These are phyloP conservation scores for Mycena albidolilacea DNA, from an alignment of 768 basidiomycete genomes.

Conservation along the genomic window DNA sequence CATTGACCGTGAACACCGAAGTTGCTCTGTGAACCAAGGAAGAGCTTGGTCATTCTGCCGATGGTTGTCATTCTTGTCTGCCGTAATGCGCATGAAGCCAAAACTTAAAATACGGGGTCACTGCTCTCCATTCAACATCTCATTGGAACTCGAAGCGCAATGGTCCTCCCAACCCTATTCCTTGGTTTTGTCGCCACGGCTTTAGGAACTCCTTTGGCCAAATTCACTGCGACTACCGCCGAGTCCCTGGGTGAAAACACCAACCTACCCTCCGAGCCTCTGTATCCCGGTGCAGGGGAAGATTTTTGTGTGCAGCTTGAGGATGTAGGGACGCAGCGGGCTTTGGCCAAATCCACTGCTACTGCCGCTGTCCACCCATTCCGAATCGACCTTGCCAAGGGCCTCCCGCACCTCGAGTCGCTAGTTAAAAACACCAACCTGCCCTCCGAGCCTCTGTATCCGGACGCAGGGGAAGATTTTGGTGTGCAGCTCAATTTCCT, in stretches of 20 bases:
- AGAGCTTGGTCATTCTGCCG: not conserved
- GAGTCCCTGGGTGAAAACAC: no score
- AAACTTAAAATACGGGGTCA: not conserved
- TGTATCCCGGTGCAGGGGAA: no score
- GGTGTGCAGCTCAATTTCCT: constrained; percentile 24
- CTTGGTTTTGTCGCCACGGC: constrained; percentile 5
- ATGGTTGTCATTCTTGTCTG: no score
- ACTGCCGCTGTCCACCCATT: constrained; percentile 6
- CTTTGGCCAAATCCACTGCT: not conserved
- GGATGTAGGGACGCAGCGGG: not conserved
- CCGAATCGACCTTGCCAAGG: constrained; percentile 10
- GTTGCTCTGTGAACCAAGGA: no score
- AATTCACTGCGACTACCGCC: not conserved
- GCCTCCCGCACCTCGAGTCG: constrained; percentile 22
- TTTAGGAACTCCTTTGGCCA: not conserved
- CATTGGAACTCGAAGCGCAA: not conserved
- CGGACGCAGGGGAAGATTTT: not conserved
- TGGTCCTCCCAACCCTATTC: not conserved
- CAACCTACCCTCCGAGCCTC: no score
- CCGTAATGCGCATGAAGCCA: constrained; percentile 42
- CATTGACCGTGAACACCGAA: no score
- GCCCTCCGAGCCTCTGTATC: constrained; percentile 17
- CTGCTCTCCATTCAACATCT: not conserved
- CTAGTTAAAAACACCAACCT: constrained; percentile 25
- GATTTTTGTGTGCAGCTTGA: no score